A percentile compares a stretch with the other conserved stretches of the same genome.
These are phyloP conservation scores for Puccinia polysora DNA, from an alignment of 1,284 basidiomycete genomes.

Conservation along the genomic window DNA sequence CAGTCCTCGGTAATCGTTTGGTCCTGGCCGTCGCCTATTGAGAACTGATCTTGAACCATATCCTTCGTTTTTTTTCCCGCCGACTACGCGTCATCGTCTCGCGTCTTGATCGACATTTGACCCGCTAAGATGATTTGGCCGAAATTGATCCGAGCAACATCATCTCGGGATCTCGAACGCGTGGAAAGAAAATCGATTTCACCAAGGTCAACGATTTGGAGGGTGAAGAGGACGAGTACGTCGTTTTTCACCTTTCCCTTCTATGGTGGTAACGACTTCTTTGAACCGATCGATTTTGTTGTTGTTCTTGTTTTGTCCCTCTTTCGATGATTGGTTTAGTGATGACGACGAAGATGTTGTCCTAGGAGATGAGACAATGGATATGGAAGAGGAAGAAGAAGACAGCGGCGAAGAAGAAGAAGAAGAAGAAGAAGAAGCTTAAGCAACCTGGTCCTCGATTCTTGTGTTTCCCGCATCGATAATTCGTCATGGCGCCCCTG, in stretches of 20 bases:
- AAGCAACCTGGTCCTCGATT: too few species aligned
- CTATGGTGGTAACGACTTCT: too few species aligned
- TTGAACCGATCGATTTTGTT: neutral
- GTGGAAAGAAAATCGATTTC: conserved; percentile 43
- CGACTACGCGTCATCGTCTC: neutral
- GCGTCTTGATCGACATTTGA: neutral
- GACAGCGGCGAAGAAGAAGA: conserved; percentile 38
- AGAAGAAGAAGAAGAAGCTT: conserved; percentile 32
- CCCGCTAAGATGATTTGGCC: conserved; percentile 31
- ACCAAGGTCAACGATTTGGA: conserved; percentile 15
- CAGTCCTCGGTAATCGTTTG: neutral
- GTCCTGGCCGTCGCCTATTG: neutral
- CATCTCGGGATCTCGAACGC: conserved; percentile 32
- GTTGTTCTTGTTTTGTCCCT: neutral
- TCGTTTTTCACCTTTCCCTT: neutral
- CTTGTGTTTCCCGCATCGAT: too few species aligned
- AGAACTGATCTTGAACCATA: neutral
- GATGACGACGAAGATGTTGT: conserved; percentile 40
- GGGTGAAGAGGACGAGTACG: conserved; percentile 38
- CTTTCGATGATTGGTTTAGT: conserved; percentile 1
- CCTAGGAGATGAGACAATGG: conserved; percentile 37
- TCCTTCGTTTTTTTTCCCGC: neutral
- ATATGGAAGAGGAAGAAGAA: conserved; percentile 41
- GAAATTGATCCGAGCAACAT: conserved; percentile 42
- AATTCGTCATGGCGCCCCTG: too few species aligned